Base-by-base conservation (phyloP, 495 filamentous ascomycete species). In the Aspergillus sclerotioniger region DNA sequence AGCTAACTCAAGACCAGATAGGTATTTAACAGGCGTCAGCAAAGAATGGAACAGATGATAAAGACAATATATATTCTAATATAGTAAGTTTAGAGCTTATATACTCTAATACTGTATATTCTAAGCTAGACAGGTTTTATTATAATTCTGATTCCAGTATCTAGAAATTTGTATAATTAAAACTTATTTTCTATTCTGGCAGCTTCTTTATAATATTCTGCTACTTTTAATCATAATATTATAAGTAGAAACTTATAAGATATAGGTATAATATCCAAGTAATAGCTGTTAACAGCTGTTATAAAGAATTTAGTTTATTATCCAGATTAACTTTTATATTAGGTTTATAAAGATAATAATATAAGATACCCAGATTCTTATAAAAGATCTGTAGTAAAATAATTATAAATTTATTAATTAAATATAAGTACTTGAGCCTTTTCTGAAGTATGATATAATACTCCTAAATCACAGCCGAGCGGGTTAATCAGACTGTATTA, bases 331-430 rank as follows among this genome's bases (percentile, higher is more conserved):
- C 55, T 55, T 77, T 68, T 8, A 56, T 63, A 25, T 70, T 67
- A 1, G 68, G 73, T 47, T 75, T 65, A 57, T 60, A 66, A 10
- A 72, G 55, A 51, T 66, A 61, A 55, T 79, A 79, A 45, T 74
- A 72, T 2, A 79, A 58, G 3, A 63, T 76, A 51, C 51, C 19
- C n/a, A 68, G 73, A 13, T 77, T 52, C 45, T 74, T 51, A 20
- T 63, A 49, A 51, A 62, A 62, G 51, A 78, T 57, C n/a, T 57
- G 44, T 17, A 78, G 66, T 12, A 75, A 70, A 13, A 77, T 61
- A 1, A 19, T 49, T 6, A 59, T 56, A 25, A 73, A 20, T 32
- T 69, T 63, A 32, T 62, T 76, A 2, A 64, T 72, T 16, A 78
- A 9, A 37, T 66, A 61, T 16, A 61, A 66, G 41, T 66, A 69